Base-by-base conservation (phyloP, 768 basidiomycete genomes). In the Suillus variegatus region DNA sequence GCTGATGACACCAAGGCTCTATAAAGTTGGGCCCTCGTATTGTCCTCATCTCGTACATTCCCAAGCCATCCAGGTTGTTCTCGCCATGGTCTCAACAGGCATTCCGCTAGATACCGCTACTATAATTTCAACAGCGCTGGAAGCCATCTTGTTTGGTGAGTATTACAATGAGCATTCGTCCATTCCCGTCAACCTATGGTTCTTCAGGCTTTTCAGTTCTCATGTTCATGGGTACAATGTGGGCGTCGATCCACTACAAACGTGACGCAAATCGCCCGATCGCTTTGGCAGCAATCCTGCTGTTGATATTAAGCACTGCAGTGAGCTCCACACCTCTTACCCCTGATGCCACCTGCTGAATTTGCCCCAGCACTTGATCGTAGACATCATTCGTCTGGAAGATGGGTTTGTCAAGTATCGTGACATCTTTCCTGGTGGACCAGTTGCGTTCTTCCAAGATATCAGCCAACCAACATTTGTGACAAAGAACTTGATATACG, bases 171-270 rank as follows among this genome's bases (percentile, higher is more conserved):
- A 16, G 20, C 36, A 40, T 46, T 13, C 44, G 2, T 28, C 35
- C 22, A 56, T 46, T 3, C n/a, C 25, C 35, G 10, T 35, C 32
- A 55, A 35, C 18, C 32, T 20, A 20, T 4, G 32, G 32, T 35
- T 35, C 32, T 20, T 20, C 51, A 77, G 76, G 75, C 6, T 68
- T 75, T 66, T 76, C 75, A 32, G 22, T 74, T 4, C 64, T 75
- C 28, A 72, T 77, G 76, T 77, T 74, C 64, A 69, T 71, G 1
- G 68, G 64, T 3, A 74, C 72, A 3, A 32, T 75, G 14, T 71
- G 69, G 64, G 65, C 67, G 16, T 65, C 71, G 1, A 22, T 61
- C 13, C 49, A 47, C 8, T 38, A 38, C 6, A 51, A 61, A 32
- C 69, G 60, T n/a, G 7, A 38, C 0, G 38, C 70, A 25, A 67